Base-by-base conservation (phyloP, 2,329 filamentous ascomycete species). In the Malbranchea zuffiana region DNA sequence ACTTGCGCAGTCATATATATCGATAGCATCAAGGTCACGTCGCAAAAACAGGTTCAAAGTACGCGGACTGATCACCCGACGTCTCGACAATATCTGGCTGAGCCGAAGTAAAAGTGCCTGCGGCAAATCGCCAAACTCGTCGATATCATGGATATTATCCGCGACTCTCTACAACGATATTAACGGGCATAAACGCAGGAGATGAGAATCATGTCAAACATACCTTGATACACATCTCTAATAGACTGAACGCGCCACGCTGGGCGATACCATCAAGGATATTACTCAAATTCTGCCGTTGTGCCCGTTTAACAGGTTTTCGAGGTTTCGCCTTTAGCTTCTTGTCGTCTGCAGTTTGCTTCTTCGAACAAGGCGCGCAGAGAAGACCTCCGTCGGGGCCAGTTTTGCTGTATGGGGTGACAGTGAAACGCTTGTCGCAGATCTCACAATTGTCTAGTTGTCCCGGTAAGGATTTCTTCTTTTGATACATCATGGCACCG, bases 401-500 rank as follows among this genome's bases (percentile, higher is more conserved):
- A 18, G 78, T 73, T 46, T 85, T 80, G 44, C 81, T 86, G 62
- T 95, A 95, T 0, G 84, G 73, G 0, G 88, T 95, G 29, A 96
- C 87, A 0, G 85, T 94, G 53, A 96, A 96, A 24, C 86, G 78
- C 44, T 90, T 93, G 28, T 72, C 70, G 57, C 88, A 96, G 3
- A 78, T 63, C 44, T 82, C 85, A 54, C 88, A 96, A 47, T 94
- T 87, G 45, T 82, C 85, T 52, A 88, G 74, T 57, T 96, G 88
- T 2, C 84, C 86, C 1, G 85, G 82, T n/a, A 79, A 56, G 1
- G 78, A 78, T 17, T 54, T 55, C 15, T 55, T 49, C 48, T 74
- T 75, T 47, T 71, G 66, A 54, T 72, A 67, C 59, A 74, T 67
- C 49, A 75, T 70, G 35, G 70, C 63, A 34, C 55, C 40, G 12